Conservation (phyloP, 148 eudicot genomes). For the Linanthus parryae region DNA sequence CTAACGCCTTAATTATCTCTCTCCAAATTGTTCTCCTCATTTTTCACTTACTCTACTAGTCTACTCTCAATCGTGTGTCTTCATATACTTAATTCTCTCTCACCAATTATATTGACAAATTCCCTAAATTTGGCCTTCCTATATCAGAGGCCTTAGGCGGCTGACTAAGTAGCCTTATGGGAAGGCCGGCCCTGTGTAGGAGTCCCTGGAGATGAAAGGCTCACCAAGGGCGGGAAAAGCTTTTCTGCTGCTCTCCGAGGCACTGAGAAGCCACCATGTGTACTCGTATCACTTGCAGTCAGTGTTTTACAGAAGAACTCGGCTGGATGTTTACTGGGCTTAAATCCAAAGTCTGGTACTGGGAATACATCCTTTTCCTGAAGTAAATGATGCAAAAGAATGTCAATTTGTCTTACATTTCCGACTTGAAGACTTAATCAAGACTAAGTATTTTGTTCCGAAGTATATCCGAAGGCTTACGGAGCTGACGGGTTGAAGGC, state of each 20-base stretch:
- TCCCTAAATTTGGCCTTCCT: no score
- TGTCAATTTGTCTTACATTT: no score
- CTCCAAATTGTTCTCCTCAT: no score
- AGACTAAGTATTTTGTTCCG: not conserved
- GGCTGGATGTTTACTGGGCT: conserved; percentile 71
- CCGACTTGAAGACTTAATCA: no score
- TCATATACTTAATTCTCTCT: no score
- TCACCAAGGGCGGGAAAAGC: conserved; percentile 88
- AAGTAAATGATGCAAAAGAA: conserved; percentile 8
- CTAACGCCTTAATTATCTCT: no score
- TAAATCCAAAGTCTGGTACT: conserved; percentile 66
- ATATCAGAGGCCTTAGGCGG: no score
- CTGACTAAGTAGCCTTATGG: no score
- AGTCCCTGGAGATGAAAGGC: conserved; percentile 9
- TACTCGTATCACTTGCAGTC: conserved; percentile 95
- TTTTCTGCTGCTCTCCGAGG: conserved; percentile 99
- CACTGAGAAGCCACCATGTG: conserved; percentile 99
- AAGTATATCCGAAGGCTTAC: conserved; percentile 42
- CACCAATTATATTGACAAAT: no score
- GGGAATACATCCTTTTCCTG: conserved; percentile 88
- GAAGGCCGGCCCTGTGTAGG: no score
- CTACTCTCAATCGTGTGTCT: no score
- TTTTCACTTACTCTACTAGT: no score
- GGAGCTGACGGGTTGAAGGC: conserved; percentile 82
- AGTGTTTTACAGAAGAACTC: conserved; percentile 97